Evolutionary conservation across 2,329 filamentous ascomycete genomes (phyloP).

Genomic region (Penicillium sp.): DNA sequence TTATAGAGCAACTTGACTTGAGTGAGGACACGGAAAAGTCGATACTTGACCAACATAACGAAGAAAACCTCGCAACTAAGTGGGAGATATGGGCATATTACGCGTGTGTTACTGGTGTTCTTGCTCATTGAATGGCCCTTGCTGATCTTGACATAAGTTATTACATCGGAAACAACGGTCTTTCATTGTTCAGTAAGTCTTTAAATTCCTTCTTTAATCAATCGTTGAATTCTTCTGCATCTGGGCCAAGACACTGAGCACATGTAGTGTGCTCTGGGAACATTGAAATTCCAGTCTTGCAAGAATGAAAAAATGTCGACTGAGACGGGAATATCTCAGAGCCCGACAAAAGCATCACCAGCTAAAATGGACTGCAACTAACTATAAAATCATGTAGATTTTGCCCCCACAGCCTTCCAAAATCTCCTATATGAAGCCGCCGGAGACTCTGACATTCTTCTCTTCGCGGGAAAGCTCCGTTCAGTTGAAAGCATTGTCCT

Average conservation of each 20-base stretch:
- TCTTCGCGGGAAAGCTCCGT: slow-evolving; percentile 56
- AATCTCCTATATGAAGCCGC: slow-evolving; percentile 64
- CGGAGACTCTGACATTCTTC: slow-evolving; percentile 52
- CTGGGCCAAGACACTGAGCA: no score
- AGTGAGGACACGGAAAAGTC: slow-evolving; percentile 34
- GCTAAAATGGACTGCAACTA: no score
- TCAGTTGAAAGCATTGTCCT: slow-evolving; percentile 67
- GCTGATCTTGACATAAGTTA: slow-evolving; percentile 47
- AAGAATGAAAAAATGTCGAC: no score
- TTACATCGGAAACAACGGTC: slow-evolving; percentile 67
- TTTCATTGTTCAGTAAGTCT: slow-evolving; percentile 55
- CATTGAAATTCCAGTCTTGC: no score
- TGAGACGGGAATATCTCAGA: no score
- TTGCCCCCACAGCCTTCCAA: slow-evolving; percentile 65
- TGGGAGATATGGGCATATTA: slow-evolving; percentile 61
- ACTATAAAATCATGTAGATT: slow-evolving; percentile 41
- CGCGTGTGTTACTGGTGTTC: slow-evolving; percentile 33
- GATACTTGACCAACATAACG: slow-evolving; percentile 58
- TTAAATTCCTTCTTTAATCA: not conserved
- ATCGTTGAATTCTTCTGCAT: no score
- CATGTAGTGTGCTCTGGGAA: no score
- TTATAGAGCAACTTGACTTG: no score
- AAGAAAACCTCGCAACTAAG: slow-evolving; percentile 51
- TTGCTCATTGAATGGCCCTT: not conserved
- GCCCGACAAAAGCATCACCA: no score